phyloP scores from a whole-genome alignment of 2,329 filamentous ascomycete species.

The Xylariaceae sp. region DNA sequence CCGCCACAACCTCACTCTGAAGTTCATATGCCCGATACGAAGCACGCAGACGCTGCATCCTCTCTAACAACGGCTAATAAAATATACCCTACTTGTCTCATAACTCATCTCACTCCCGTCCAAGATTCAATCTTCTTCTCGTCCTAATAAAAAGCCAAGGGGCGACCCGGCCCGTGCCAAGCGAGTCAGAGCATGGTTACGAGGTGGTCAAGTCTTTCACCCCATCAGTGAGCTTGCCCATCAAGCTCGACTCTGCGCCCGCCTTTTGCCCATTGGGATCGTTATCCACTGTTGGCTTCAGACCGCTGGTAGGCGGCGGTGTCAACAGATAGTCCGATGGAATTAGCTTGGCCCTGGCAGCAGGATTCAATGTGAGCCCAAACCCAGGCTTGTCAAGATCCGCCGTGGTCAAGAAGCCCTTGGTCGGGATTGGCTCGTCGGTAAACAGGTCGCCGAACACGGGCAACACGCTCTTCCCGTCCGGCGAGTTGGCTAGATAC shows the following conservation, averaged over 20 bases:
- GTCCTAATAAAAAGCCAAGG: too few relatives aligned
- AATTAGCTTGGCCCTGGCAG: constrained; percentile 66
- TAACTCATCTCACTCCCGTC: too few relatives aligned
- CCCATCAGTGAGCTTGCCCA: constrained; percentile 18
- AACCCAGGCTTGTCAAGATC: constrained; percentile 88
- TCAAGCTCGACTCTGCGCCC: constrained; percentile 8
- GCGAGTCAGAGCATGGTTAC: too few relatives aligned
- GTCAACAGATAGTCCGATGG: constrained; percentile 69
- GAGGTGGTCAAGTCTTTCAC: constrained; percentile 14
- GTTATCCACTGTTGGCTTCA: constrained; percentile 30
- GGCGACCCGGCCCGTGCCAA: too few relatives aligned
- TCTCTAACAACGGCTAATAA: too few relatives aligned
- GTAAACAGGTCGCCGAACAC: constrained; percentile 89
- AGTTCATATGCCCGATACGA: too few relatives aligned
- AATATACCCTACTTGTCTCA: too few relatives aligned
- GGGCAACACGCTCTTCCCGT: constrained; percentile 83
- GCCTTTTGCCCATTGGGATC: constrained; percentile 1
- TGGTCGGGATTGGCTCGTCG: constrained; percentile 82
- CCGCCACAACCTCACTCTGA: too few relatives aligned
- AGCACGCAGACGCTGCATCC: too few relatives aligned
- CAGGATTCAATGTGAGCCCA: constrained; percentile 80
- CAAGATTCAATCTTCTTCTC: too few relatives aligned
- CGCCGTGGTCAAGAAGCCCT: constrained; percentile 75
- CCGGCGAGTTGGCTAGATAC: constrained; percentile 88
- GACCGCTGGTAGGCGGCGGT: constrained; percentile 51